Percentiles rank a stretch among this genome's conserved stretches.
These are phyloP conservation scores for Sphaerulina vaccinii DNA, from an alignment of 2,329 filamentous ascomycete genomes.

Conservation along the genomic window DNA sequence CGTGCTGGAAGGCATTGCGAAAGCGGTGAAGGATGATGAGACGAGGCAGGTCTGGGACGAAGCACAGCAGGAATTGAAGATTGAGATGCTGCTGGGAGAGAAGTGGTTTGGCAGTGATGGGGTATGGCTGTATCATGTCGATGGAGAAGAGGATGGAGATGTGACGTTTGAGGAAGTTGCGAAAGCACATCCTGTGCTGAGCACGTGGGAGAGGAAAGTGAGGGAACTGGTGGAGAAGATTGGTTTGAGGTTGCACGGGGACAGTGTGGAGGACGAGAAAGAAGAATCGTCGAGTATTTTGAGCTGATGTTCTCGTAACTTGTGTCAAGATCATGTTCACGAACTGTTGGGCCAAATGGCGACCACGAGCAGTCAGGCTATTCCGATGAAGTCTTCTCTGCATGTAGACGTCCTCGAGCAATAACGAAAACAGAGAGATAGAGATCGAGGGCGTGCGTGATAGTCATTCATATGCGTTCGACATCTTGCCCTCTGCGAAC, in stretches of 20 bases:
- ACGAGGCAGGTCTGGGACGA: conserved; percentile 28
- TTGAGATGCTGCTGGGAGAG: conserved; percentile 61
- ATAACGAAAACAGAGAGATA: no score
- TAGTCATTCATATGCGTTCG: no score
- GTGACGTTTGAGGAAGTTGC: conserved; percentile 63
- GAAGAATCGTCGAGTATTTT: no score
- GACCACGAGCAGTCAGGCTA: no score
- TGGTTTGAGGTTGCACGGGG: conserved; percentile 18
- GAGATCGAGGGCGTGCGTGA: no score
- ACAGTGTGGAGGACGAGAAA: no score
- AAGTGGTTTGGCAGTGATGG: conserved; percentile 70
- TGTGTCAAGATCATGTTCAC: no score
- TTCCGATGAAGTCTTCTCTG: no score
- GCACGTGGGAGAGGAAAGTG: conserved; percentile 55
- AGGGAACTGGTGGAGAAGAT: conserved; percentile 12
- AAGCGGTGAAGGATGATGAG: conserved; percentile 27
- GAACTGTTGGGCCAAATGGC: no score
- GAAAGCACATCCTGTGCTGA: conserved; percentile 64
- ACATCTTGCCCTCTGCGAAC: no score
- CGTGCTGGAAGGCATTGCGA: conserved; percentile 66
- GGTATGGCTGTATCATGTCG: conserved; percentile 63
- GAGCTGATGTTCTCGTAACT: no score
- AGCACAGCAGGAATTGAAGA: conserved; percentile 44
- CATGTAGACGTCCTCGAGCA: no score
- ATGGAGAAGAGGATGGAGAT: conserved; percentile 36